phyloP scores from a whole-genome alignment of 179 eudicot species.

The Nepenthes alata region DNA sequence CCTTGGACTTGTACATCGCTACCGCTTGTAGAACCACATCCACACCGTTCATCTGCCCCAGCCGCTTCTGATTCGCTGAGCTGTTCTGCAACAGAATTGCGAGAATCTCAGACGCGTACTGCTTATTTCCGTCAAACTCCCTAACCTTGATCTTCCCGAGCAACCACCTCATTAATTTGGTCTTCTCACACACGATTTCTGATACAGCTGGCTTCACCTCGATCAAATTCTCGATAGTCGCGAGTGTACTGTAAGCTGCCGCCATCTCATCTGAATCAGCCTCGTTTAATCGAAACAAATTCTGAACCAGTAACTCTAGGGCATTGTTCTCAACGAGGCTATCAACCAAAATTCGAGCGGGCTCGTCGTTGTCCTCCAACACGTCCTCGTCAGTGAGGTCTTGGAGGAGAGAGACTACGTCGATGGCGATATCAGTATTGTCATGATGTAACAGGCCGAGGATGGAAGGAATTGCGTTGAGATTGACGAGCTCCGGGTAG shows the following conservation, averaged over 20 bases:
- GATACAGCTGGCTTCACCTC: slow-evolving; percentile 83
- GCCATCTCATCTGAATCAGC: slow-evolving; percentile 58
- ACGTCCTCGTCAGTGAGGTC: slow-evolving; percentile 87
- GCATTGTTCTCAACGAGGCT: slow-evolving; percentile 69
- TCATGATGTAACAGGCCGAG: slow-evolving; percentile 63
- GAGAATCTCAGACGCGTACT: slow-evolving; percentile 86
- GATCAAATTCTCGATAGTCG: slow-evolving; percentile 75
- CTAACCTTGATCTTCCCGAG: slow-evolving; percentile 71
- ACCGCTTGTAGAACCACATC: slow-evolving; percentile 93
- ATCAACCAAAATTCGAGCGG: slow-evolving; percentile 69
- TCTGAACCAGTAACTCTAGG: slow-evolving; percentile 65
- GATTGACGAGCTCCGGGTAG: slow-evolving; percentile 61
- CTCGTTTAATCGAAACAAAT: slow-evolving; percentile 52
- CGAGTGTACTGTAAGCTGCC: slow-evolving; percentile 48
- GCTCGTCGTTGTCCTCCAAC: slow-evolving; percentile 80
- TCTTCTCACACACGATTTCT: slow-evolving; percentile 85
- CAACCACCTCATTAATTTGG: slow-evolving; percentile 75
- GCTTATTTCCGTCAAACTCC: slow-evolving; percentile 90
- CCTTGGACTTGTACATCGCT: slow-evolving; percentile 84
- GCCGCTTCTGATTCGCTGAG: slow-evolving; percentile 67
- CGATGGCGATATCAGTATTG: slow-evolving; percentile 66
- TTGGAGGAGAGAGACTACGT: slow-evolving; percentile 58
- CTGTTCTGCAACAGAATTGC: slow-evolving; percentile 94
- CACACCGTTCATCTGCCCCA: slow-evolving; percentile 91
- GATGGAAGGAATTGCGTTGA: slow-evolving; percentile 56